Base-by-base conservation (phyloP, 164 flowering plant genomes). In the Stephania yunnanensis region DNA sequence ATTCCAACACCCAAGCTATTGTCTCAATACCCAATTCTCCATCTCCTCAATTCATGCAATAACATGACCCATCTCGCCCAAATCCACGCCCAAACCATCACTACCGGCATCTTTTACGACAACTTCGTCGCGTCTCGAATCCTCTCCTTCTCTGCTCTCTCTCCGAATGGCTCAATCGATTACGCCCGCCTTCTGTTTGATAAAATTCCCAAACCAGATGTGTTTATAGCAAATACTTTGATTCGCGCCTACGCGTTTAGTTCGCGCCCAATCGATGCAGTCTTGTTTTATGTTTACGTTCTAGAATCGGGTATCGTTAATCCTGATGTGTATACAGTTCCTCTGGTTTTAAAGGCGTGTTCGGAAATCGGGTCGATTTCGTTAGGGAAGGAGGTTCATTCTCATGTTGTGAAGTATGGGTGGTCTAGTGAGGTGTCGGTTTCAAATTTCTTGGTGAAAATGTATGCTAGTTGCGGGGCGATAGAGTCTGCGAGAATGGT, bases 81-180 rank as follows among this genome's bases (percentile, higher is more conserved):
- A 81, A 80, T 83, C 78, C 85, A 85, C 31, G 79, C 85, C 69
- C 82, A 81, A 31, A 78, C 83, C 30, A 76, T 79, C 73, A 77
- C 78, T 53, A 68, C 80, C 2, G 81, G 84, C 66, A 71, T 73
- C 65, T 73, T 81, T 69, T 31, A 17, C 1, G 79, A 77, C 68
- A 81, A 79, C 25, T 82, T 79, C 46, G 84, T 79, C 10, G 78
- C 81, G 0, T 82, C 84, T 50, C 80, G 84, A 58, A 53, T 82
- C n/a, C 81, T 82, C 61, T 79, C 81, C 19, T 82, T 82, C 25
- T 30, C 80, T 4, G 81, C 84, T n/a, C 84, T 82, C 70, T 82
- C 81, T 17, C 84, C 81, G 2, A 46, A 76, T 4, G 84, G 84
- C 19, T 79, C 79, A 5, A 75, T 79, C 44, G 64, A 76, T 13